phyloP scores from a whole-genome alignment of 495 filamentous ascomycete species.

The Arthonia radiata region DNA sequence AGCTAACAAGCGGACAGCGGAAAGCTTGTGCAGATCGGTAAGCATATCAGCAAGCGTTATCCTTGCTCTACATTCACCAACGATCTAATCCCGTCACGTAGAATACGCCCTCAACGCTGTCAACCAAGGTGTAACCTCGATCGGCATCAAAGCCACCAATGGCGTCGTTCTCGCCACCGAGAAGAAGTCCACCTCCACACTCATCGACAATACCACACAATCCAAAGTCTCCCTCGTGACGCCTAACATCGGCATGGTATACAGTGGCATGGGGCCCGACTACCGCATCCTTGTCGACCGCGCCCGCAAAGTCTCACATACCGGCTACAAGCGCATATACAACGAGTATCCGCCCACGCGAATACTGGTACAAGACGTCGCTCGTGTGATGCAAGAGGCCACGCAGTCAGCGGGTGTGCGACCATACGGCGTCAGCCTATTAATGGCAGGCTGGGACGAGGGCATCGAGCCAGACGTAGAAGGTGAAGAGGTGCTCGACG shows the following conservation, averaged over 20 bases:
- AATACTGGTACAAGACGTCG: constrained; percentile 96
- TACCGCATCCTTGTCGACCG: constrained; percentile 94
- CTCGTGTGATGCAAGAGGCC: constrained; percentile 92
- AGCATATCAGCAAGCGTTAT: constrained; percentile 4
- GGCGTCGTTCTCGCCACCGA: constrained; percentile 97
- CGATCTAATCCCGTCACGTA: constrained; percentile 13
- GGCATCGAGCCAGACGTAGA: constrained; percentile 58
- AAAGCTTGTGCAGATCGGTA: constrained; percentile 74
- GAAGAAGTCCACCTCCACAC: constrained; percentile 94
- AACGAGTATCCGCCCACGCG: constrained; percentile 98
- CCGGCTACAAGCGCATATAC: constrained; percentile 97
- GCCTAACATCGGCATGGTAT: constrained; percentile 99
- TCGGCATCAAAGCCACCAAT: constrained; percentile 98
- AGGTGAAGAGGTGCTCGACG: constrained; percentile 7
- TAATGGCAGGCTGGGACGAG: constrained; percentile 97
- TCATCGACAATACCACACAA: constrained; percentile 79
- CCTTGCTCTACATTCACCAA: constrained; percentile 1
- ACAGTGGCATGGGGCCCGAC: constrained; percentile 95
- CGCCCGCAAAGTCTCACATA: constrained; percentile 96
- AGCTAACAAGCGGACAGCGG: constrained; percentile 28
- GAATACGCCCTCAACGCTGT: constrained; percentile 98
- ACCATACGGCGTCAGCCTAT: constrained; percentile 86
- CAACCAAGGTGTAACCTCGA: constrained; percentile 93
- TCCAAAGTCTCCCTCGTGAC: constrained; percentile 97
- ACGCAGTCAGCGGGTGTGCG: constrained; percentile 94